A percentile compares a stretch with the other conserved stretches of the same genome.
phyloP scores from a whole-genome alignment of 345 rosid species.

The Angophora floribunda region DNA sequence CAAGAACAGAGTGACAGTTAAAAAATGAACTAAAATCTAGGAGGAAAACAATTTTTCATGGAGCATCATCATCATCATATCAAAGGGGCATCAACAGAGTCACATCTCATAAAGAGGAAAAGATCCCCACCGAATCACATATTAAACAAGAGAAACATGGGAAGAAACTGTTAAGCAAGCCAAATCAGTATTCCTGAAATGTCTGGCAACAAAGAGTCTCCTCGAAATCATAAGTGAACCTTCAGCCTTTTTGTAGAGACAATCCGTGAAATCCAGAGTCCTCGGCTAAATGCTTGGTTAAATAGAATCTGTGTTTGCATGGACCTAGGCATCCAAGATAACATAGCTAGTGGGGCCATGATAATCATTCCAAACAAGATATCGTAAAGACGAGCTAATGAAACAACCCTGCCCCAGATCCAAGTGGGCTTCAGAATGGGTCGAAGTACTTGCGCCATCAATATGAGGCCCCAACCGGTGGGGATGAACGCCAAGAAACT shows the following conservation, averaged over 20 bases:
- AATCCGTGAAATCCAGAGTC: background rate
- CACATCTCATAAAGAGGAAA: background rate
- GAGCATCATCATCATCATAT: background rate
- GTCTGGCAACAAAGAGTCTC: background rate
- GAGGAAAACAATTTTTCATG: too few species aligned
- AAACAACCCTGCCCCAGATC: background rate
- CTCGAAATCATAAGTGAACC: slow-evolving; percentile 33
- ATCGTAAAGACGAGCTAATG: background rate
- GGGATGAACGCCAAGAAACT: background rate
- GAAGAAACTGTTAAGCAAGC: background rate
- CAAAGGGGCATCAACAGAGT: background rate
- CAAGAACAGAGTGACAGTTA: too few species aligned
- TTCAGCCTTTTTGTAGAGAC: background rate
- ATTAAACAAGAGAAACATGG: slow-evolving; percentile 1
- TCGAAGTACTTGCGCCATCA: background rate
- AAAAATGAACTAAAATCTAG: too few species aligned
- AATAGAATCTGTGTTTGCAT: background rate
- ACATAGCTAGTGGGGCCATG: background rate
- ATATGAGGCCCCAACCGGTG: background rate
- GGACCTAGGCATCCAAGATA: background rate
- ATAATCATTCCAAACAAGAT: background rate
- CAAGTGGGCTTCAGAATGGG: background rate
- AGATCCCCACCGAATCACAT: background rate
- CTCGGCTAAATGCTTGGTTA: background rate
- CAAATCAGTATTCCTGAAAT: background rate